These are phyloP conservation scores for Phytomonas serpens DNA, from an alignment of 208 protist species.

Conservation along the genomic window DNA sequence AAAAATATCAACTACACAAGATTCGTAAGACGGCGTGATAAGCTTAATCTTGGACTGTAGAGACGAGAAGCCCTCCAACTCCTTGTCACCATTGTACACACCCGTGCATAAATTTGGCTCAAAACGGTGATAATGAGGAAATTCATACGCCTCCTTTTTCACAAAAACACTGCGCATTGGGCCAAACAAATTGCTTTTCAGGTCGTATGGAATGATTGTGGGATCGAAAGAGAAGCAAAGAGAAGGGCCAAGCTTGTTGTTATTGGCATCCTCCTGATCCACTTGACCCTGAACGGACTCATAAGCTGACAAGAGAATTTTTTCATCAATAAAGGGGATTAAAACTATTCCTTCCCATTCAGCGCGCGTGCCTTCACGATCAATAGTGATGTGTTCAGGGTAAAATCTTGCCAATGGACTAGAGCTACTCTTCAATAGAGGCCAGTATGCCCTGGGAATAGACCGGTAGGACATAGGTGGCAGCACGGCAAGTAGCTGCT, in stretches of 20 bases:
- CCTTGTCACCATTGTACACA: conserved; percentile 32
- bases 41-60: conserved; percentile 48
- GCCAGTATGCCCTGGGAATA: conserved; percentile 84
- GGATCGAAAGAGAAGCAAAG: conserved; percentile 60
- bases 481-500: conserved; percentile 98
- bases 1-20: conserved; percentile 65
- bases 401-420: conserved; percentile 77
- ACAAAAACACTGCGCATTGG: conserved; percentile 44
- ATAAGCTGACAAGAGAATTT: conserved; percentile 59
- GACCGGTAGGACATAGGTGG: conserved; percentile 90
- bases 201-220: conserved; percentile 31
- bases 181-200: conserved; percentile 57
- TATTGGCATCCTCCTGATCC: conserved; percentile 47
- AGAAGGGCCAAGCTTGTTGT: conserved; percentile 62
- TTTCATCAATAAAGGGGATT: conserved; percentile 89
- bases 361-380: conserved; percentile 78
- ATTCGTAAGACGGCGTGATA: conserved; percentile 46
- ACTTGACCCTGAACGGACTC: conserved; percentile 63
- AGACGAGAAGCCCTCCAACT: conserved; percentile 79
- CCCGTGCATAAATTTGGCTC: conserved; percentile 53
- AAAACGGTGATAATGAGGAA: conserved; percentile 39
- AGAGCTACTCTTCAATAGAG: conserved; percentile 49
- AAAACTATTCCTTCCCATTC: conserved; percentile 90
- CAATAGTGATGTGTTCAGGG: conserved; percentile 81
- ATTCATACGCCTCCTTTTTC: conserved; percentile 36